A percentile compares a stretch with the other conserved stretches of the same genome.
These are phyloP conservation scores for Fusarium sp. DNA, from an alignment of 2,329 filamentous ascomycete species.

Conservation along the genomic window DNA sequence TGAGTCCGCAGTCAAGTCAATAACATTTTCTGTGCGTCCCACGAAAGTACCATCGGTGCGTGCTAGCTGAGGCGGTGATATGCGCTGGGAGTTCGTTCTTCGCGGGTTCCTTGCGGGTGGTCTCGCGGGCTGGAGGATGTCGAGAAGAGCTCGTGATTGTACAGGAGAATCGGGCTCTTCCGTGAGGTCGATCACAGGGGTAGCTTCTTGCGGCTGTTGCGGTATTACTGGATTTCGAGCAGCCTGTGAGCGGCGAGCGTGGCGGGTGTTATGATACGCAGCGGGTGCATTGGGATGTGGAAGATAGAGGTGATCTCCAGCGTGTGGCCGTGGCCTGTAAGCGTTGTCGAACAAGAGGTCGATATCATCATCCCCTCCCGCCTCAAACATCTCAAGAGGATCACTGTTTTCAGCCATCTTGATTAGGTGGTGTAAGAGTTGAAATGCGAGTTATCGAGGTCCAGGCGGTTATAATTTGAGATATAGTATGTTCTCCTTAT, in stretches of 20 bases:
- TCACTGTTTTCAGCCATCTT: constrained; percentile 30
- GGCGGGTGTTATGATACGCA: constrained; percentile 6
- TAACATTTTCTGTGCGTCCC: constrained; percentile 48
- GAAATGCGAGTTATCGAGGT: background rate
- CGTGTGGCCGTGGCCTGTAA: background rate
- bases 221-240: background rate
- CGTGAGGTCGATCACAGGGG: constrained; percentile 59
- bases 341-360: constrained; percentile 19
- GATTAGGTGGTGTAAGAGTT: background rate
- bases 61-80: constrained; percentile 52
- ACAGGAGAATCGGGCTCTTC: constrained; percentile 58
- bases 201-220: constrained; percentile 20
- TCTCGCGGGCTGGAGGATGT: constrained; percentile 26
- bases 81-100: constrained; percentile 51
- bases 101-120: constrained; percentile 48
- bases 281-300: constrained; percentile 24
- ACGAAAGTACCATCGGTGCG: constrained; percentile 56
- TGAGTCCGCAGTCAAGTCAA: constrained; percentile 62
- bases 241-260: constrained; percentile 5
- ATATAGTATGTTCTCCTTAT: background rate
- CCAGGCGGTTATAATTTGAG: background rate
- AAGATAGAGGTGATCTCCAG: constrained; percentile 20
- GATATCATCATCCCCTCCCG: constrained; percentile 31
- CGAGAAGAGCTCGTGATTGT: constrained; percentile 46
- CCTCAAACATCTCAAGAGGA: constrained; percentile 31